A percentile compares a stretch with the other conserved stretches of the same genome.
phyloP scores from a whole-genome alignment of 2,329 filamentous ascomycete species.

The Onygena corvina region DNA sequence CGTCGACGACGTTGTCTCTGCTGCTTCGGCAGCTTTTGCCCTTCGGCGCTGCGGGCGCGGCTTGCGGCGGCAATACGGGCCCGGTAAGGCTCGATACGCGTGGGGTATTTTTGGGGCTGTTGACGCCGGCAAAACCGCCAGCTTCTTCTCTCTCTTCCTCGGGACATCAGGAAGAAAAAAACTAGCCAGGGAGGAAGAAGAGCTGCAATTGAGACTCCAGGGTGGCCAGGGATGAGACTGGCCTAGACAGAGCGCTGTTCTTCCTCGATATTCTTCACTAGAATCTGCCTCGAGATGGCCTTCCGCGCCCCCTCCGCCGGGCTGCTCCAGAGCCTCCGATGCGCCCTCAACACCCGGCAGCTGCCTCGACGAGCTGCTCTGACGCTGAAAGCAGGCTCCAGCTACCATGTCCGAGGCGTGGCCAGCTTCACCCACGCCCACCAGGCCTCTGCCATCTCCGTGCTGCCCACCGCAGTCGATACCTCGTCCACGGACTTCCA shows the following conservation, averaged over 20 bases:
- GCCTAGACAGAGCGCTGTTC: too few relatives aligned
- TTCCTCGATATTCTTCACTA: not conserved
- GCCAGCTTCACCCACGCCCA: constrained; percentile 70
- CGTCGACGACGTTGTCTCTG: not conserved
- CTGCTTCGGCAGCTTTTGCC: not conserved
- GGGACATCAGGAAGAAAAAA: not conserved
- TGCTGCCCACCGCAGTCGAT: constrained; percentile 65
- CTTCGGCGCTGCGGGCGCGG: constrained; percentile 1
- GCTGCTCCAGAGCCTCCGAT: constrained; percentile 29
- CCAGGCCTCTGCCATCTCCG: constrained; percentile 71
- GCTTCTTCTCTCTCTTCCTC: not conserved
- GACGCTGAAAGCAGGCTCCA: not conserved
- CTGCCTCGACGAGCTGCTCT: constrained; percentile 10
- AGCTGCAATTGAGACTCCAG: too few relatives aligned
- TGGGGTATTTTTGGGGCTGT: constrained; percentile 2
- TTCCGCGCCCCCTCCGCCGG: constrained; percentile 30
- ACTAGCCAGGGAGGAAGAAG: too few relatives aligned
- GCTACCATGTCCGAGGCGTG: constrained; percentile 32
- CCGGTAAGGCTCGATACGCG: constrained; percentile 1
- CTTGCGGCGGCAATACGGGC: constrained; percentile 5
- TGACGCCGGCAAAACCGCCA: constrained; percentile 2
- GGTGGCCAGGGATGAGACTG: too few relatives aligned
- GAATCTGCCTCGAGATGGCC: constrained; percentile 12
- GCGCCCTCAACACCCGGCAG: constrained; percentile 18
- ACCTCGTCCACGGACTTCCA: constrained; percentile 63